These are phyloP conservation scores for Fusarium longipes DNA, from an alignment of 2,329 filamentous ascomycete species.

Conservation along the genomic window DNA sequence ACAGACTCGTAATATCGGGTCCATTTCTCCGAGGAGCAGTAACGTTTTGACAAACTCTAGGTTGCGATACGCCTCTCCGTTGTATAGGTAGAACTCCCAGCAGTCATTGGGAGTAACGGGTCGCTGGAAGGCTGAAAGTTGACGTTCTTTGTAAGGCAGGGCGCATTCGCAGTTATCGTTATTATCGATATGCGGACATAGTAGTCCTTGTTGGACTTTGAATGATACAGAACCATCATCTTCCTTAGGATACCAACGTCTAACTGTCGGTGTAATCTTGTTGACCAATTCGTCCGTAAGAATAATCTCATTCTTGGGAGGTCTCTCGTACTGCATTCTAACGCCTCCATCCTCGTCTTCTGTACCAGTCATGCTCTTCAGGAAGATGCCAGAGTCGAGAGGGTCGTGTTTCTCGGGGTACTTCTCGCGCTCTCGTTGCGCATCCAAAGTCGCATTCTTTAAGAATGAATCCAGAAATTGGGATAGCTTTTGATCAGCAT, in stretches of 20 bases:
- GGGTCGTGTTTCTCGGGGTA: background rate
- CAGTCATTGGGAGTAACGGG: background rate
- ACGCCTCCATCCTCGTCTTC: background rate
- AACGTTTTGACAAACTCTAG: constrained; percentile 10
- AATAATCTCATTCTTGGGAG: background rate
- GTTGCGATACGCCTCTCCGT: constrained; percentile 1
- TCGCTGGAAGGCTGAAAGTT: constrained; percentile 10
- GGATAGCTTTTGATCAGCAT: background rate
- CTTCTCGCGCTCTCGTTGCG: background rate
- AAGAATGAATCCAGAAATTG: background rate
- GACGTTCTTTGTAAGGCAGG: constrained; percentile 5
- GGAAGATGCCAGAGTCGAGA: background rate
- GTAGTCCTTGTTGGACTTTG: background rate
- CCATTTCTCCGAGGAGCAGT: constrained; percentile 13
- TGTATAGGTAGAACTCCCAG: background rate
- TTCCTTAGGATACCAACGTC: background rate
- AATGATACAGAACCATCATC: background rate
- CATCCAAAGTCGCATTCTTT: background rate
- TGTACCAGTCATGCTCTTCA: background rate
- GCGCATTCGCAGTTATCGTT: background rate
- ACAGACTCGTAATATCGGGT: background rate
- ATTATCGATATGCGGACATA: background rate
- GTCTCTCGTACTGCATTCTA: background rate
- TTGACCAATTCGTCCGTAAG: background rate
- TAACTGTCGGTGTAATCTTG: background rate